Percentiles rank a stretch among this genome's conserved stretches.
Conservation (phyloP, 176 grass and related monocot genomes). For the Juncus effusus region DNA sequence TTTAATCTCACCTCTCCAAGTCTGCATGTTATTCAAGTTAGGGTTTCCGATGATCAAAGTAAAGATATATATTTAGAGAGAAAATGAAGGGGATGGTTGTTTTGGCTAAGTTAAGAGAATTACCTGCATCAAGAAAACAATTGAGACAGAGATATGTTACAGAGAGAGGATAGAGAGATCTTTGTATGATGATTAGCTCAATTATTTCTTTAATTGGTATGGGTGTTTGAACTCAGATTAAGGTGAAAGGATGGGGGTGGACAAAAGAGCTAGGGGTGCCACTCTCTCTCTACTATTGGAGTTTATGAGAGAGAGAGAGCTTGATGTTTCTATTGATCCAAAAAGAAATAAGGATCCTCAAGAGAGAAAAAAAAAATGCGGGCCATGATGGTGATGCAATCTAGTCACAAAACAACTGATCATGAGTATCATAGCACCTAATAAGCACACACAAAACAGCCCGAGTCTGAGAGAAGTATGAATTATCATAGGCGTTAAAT, state of each 20-base stretch:
- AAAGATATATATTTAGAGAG: neutral
- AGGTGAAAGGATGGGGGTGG: too few relatives aligned
- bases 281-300: slow-evolving; percentile 2
- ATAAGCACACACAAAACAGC: neutral
- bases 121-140: too few relatives aligned
- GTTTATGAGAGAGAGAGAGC: slow-evolving; percentile 29
- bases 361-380: slow-evolving; percentile 30
- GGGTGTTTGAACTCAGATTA: too few relatives aligned
- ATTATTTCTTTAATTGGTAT: too few relatives aligned
- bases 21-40: too few relatives aligned
- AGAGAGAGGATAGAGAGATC: too few relatives aligned
- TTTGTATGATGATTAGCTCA: too few relatives aligned
- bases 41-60: neutral
- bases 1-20: too few relatives aligned
- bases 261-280: too few relatives aligned
- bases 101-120: neutral
- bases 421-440: neutral
- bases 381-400: slow-evolving; percentile 30
- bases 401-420: neutral
- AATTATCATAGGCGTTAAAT: too few relatives aligned
- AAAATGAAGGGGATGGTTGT: neutral
- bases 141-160: too few relatives aligned
- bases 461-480: neutral
- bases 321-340: slow-evolving; percentile 14
- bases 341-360: neutral